Conservation (phyloP, 2,329 filamentous ascomycete genomes). For the Trichoderma cornu-damae region DNA sequence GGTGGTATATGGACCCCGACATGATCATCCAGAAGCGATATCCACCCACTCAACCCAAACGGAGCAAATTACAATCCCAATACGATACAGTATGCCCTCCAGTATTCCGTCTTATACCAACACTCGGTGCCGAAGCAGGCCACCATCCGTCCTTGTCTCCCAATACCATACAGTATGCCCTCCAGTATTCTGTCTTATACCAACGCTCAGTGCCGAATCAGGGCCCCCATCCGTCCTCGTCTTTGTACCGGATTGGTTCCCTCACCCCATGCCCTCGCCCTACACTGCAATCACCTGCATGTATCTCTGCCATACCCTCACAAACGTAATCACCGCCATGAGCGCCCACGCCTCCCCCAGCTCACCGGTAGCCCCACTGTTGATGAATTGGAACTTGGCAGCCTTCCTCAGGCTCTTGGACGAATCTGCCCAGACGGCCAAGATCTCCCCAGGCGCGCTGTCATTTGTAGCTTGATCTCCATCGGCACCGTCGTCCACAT, state of each 20-base stretch:
- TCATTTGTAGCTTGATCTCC: constrained; percentile 14
- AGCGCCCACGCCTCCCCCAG: constrained; percentile 41
- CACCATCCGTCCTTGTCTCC: not conserved
- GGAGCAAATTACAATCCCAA: not conserved
- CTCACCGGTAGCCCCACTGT: constrained; percentile 35
- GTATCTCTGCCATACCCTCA: constrained; percentile 19
- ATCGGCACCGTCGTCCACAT: not conserved
- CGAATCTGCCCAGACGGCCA: constrained; percentile 34
- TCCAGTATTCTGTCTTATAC: not conserved
- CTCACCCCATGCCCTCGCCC: not conserved
- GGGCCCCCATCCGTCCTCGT: not conserved
- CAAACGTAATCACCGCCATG: constrained; percentile 37
- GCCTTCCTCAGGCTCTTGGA: constrained; percentile 26
- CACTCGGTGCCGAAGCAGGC: not conserved
- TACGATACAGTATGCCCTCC: not conserved
- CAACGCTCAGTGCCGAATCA: not conserved
- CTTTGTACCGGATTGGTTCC: not conserved
- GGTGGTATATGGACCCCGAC: not conserved
- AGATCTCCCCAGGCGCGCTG: constrained; percentile 35
- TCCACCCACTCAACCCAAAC: not conserved
- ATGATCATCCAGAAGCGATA: not conserved
- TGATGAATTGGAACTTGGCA: constrained; percentile 38
- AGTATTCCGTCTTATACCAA: not conserved
- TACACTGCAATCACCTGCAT: constrained; percentile 9
- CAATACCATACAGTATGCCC: not conserved